Conservation (phyloP, 2,329 filamentous ascomycete genomes). For the Penicillium sp. region DNA sequence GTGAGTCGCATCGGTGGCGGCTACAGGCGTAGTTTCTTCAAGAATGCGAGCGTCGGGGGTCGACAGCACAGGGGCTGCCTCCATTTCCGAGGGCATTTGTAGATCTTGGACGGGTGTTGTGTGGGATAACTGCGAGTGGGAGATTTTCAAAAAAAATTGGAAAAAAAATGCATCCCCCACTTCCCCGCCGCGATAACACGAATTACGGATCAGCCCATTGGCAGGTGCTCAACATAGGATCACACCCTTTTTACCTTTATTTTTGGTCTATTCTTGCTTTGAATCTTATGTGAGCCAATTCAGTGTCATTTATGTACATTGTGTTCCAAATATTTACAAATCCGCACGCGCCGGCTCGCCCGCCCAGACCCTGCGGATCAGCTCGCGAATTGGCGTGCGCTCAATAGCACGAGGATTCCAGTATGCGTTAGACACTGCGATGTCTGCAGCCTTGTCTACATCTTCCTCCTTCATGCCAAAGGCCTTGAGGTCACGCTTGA, state of each 20-base stretch:
- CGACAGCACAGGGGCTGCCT: constrained; percentile 55
- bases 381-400: constrained; percentile 49
- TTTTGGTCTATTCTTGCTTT: too few relatives aligned
- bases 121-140: constrained; percentile 9
- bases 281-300: neutral
- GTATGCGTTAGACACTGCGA: constrained; percentile 56
- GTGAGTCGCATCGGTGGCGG: constrained; percentile 29
- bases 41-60: constrained; percentile 60
- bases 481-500: constrained; percentile 51
- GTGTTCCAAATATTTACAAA: constrained; percentile 36
- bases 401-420: constrained; percentile 57
- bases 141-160: constrained; percentile 13
- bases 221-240: constrained; percentile 15
- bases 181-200: constrained; percentile 28
- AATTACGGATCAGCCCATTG: constrained; percentile 19
- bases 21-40: constrained; percentile 48
- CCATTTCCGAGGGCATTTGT: constrained; percentile 32
- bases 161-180: constrained; percentile 27
- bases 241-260: neutral
- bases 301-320: neutral
- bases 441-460: constrained; percentile 57
- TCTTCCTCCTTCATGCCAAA: constrained; percentile 58
- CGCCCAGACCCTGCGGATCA: constrained; percentile 58
- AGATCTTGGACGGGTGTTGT: constrained; percentile 1
- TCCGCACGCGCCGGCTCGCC: constrained; percentile 55